Conservation (phyloP, 2,329 filamentous ascomycete genomes). For the Epichloe typhina region DNA sequence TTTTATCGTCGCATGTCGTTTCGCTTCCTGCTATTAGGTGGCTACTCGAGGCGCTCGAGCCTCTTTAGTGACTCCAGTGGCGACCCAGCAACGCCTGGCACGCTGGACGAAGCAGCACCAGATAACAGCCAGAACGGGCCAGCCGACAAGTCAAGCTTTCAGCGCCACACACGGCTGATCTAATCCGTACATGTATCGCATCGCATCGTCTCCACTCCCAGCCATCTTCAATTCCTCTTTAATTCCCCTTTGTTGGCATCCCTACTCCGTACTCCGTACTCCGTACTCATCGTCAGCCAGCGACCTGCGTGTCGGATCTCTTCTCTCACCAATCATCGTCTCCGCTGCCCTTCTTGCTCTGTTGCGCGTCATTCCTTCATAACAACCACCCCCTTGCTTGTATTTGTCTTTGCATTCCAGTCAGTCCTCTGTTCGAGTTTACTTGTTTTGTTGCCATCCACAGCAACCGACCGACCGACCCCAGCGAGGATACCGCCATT, state of each 20-base stretch:
- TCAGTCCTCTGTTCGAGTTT: too few relatives aligned
- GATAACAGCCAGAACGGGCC: too few relatives aligned
- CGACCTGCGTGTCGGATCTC: background rate
- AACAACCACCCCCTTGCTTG: too few relatives aligned
- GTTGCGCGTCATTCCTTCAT: too few relatives aligned
- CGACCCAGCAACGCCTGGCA: background rate
- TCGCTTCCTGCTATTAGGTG: too few relatives aligned
- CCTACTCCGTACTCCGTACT: too few relatives aligned
- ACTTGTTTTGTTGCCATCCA: too few relatives aligned
- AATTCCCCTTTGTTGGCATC: background rate
- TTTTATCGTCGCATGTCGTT: background rate
- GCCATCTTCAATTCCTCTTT: background rate
- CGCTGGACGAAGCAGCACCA: background rate
- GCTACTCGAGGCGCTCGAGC: conserved; percentile 2
- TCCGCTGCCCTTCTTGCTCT: background rate
- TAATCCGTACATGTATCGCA: too few relatives aligned
- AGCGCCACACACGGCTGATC: background rate
- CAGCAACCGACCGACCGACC: too few relatives aligned
- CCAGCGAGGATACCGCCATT: too few relatives aligned
- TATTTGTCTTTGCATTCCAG: too few relatives aligned
- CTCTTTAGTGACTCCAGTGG: background rate
- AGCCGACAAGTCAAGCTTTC: background rate
- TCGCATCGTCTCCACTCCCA: background rate
- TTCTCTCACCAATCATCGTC: background rate
- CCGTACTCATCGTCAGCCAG: too few relatives aligned